Percentiles rank a stretch among this genome's conserved stretches.
Evolutionary conservation across 352 stramenopile species (phyloP).

Genomic region (Phytophthora pluvialis): DNA sequence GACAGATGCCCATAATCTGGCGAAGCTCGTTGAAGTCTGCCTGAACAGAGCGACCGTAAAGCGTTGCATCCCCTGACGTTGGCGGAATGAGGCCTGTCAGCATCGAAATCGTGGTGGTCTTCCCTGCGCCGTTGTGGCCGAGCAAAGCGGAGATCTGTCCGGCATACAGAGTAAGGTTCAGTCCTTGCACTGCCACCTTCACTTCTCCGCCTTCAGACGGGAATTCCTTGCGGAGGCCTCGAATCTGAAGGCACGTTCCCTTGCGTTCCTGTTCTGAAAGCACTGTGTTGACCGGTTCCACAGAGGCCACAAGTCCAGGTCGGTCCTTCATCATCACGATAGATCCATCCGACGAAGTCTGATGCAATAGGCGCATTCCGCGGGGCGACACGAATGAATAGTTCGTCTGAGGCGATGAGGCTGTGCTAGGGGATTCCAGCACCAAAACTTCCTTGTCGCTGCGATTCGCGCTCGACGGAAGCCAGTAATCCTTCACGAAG

Average conservation of each 20-base stretch:
- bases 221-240: slow-evolving; percentile 65
- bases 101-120: slow-evolving; percentile 94
- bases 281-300: slow-evolving; percentile 55
- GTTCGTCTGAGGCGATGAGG: slow-evolving; percentile 32
- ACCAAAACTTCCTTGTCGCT: slow-evolving; percentile 31
- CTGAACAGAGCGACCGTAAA: slow-evolving; percentile 76
- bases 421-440: slow-evolving; percentile 29
- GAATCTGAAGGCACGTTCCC: slow-evolving; percentile 57
- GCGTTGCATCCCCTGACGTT: slow-evolving; percentile 64
- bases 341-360: slow-evolving; percentile 40
- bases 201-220: slow-evolving; percentile 53
- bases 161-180: slow-evolving; percentile 92
- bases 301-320: slow-evolving; percentile 20
- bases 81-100: slow-evolving; percentile 90
- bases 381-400: slow-evolving; percentile 27
- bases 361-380: slow-evolving; percentile 33
- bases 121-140: slow-evolving; percentile 87
- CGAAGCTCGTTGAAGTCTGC: slow-evolving; percentile 89
- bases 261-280: slow-evolving; percentile 49
- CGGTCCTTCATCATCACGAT: slow-evolving; percentile 40
- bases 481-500: slow-evolving; percentile 52
- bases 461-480: slow-evolving; percentile 10
- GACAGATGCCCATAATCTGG: slow-evolving; percentile 94
- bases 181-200: slow-evolving; percentile 84
- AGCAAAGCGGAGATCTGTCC: slow-evolving; percentile 94